Percentiles rank a stretch among this genome's conserved stretches.
phyloP scores from a whole-genome alignment of 176 grass and related monocot genomes.

The Saccharum officinarum region DNA sequence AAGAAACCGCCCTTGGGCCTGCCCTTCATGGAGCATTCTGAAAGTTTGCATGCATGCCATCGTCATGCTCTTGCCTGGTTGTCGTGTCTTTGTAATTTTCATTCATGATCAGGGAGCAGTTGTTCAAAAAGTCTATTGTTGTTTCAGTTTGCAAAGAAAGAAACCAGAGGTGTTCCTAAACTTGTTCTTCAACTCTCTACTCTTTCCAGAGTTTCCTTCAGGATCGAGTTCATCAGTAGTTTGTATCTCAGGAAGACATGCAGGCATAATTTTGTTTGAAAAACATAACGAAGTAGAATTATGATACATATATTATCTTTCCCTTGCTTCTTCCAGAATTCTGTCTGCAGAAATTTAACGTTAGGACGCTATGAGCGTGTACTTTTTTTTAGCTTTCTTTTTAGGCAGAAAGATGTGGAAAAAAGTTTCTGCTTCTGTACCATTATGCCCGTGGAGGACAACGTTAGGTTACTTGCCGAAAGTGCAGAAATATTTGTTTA shows the following conservation, averaged over 20 bases:
- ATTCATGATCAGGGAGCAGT: neutral
- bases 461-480: slow-evolving; percentile 14
- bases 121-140: neutral
- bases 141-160: slow-evolving; percentile 10
- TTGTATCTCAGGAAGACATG: neutral
- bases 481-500: slow-evolving; percentile 6
- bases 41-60: neutral
- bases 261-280: neutral
- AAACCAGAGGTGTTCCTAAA: neutral
- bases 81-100: neutral
- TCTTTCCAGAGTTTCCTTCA: neutral
- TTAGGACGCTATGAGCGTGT: neutral
- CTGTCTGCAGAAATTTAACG: neutral
- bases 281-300: neutral
- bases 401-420: neutral
- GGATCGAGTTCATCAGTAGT: neutral
- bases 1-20: neutral
- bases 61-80: neutral
- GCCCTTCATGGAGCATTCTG: neutral
- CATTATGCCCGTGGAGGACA: neutral
- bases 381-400: slow-evolving; percentile 10
- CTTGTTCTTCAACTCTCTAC: neutral
- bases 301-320: neutral
- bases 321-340: slow-evolving; percentile 17
- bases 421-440: slow-evolving; percentile 26